phyloP scores from a whole-genome alignment of 805 yeast species.

The Isabelozyma heimii region DNA sequence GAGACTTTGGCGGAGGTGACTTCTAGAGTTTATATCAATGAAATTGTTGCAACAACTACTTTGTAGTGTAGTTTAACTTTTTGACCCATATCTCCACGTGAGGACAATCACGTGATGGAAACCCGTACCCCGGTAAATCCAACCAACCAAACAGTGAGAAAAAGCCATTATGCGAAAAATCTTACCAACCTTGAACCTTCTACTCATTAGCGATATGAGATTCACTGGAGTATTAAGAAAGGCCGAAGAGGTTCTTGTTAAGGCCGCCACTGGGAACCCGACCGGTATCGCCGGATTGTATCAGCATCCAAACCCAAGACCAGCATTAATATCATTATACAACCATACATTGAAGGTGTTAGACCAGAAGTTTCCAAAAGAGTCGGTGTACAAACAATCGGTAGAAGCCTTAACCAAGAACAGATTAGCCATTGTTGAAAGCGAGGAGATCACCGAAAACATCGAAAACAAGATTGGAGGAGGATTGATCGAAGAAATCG shows the following conservation, averaged over 20 bases:
- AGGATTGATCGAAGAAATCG: conserved; percentile 79
- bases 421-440: conserved; percentile 65
- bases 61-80: not conserved
- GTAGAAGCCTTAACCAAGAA: conserved; percentile 69
- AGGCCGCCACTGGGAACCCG: conserved; percentile 62
- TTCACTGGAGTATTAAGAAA: conserved; percentile 40
- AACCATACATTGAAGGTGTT: conserved; percentile 62
- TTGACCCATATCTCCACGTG: not conserved
- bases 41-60: too few species aligned
- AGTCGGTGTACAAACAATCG: conserved; percentile 73
- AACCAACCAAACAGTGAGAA: conserved; percentile 17
- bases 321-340: conserved; percentile 69
- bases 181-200: not conserved
- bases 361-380: conserved; percentile 60
- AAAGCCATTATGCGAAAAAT: conserved; percentile 1
- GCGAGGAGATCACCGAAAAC: conserved; percentile 55
- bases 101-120: too few species aligned
- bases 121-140: conserved; percentile 1
- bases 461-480: conserved; percentile 76
- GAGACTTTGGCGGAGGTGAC: conserved; percentile 25
- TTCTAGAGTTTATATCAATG: conserved; percentile 22
- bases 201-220: conserved; percentile 26
- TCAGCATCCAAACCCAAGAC: conserved; percentile 83
- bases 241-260: conserved; percentile 54
- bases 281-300: conserved; percentile 78